Evolutionary conservation across 1,139 yeast genomes (phyloP), one percentile per base, ranked within the genome.

Genomic region (Arxiozyma heterogenica): DNA sequence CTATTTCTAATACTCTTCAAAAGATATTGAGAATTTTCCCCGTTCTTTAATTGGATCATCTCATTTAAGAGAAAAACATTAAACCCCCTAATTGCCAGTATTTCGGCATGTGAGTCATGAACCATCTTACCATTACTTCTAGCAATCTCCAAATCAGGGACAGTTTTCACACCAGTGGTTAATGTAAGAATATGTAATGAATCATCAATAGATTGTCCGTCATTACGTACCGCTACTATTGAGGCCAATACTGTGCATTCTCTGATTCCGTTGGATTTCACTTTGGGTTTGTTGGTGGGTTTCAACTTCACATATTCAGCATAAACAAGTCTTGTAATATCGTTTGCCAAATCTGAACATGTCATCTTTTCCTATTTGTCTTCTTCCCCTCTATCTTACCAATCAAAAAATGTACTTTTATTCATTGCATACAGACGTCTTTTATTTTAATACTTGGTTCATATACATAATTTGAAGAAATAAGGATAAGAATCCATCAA

Each of bases 211-310:
- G 15, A 12, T 4, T 17, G 23, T 17, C 38, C 15, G 20, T n/a
- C 12, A 20, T 56, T 59, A 46, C 70, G 63, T 4, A 78, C 56
- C 0, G 80, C 81, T 0, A 86, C 91, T 0, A 90, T 64, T 0
- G 93, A 86, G 0, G 96, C 89, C 25, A 90, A 61, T 0, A 89
- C 88, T 0, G 96, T 87, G 91, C 96, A 89, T 70, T 90, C 97
- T 47, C 70, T 65, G 0, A 73, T 72, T 0, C 89, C 90, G 65
- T 86, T 84, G 2, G 86, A 75, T 44, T 87, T 71, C 1, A 64
- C 59, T 0, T 66, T 63, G 0, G 96, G 95, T 64, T 82, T 85
- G 0, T 86, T 83, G 15, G 72, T 70, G 3, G 64, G 45, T 2
- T 75, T 75, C 18, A 77, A 67, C 42, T 57, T 57, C 15, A 54